Evolutionary conservation across 179 eudicot species (phyloP), one percentile per base, ranked within the genome.

Genomic region (Amaranthus tricolor): DNA sequence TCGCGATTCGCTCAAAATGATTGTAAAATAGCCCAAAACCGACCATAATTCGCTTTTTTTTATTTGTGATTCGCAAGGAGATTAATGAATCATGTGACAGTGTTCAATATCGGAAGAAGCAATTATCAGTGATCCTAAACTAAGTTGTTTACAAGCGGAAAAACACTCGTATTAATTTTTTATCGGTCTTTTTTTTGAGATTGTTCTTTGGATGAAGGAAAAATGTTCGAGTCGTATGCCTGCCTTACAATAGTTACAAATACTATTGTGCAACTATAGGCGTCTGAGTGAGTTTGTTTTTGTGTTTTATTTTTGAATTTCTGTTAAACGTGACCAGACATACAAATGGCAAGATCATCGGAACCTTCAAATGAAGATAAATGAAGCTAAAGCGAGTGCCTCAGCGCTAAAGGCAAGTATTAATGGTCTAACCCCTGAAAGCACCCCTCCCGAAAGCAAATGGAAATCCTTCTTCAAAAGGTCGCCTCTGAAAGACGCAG

Each of bases 301-400:
- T 51, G 19, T 5, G 7, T 77, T 31, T 31, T 31, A 4, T 31
- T 31, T 31, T 31, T 31, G 0, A 31, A 31, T 31, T 20, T 72
- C 57, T 53, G 40, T 66, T 66, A 69, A 59, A 6, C 74, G 81
- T 72, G 76, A 61, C 71, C 82, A 95, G 99, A 87, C 92, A 60
- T 93, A 86, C 82, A 95, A 95, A 79, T 95, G 99, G 99, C 88
- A 88, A 80, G 98, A 93, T 52, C 84, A 93, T 79, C 43, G 87
- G 65, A 86, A 85, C 78, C 82, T 89, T 83, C 86, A 87, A 76
- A 84, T 82, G 83, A 93, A 84, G 84, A 77, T 93, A 54, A 85
- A 87, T 4, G 98, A 95, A 82, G 95, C 91, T 62, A 93, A 88
- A 81, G 92, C 85, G 19, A 91, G 97, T 77, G 80, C 87, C 2